Percentiles rank a stretch among this genome's conserved stretches.
These are phyloP conservation scores for Fusarium bactridioides DNA, from an alignment of 2,329 filamentous ascomycete species.

Conservation along the genomic window DNA sequence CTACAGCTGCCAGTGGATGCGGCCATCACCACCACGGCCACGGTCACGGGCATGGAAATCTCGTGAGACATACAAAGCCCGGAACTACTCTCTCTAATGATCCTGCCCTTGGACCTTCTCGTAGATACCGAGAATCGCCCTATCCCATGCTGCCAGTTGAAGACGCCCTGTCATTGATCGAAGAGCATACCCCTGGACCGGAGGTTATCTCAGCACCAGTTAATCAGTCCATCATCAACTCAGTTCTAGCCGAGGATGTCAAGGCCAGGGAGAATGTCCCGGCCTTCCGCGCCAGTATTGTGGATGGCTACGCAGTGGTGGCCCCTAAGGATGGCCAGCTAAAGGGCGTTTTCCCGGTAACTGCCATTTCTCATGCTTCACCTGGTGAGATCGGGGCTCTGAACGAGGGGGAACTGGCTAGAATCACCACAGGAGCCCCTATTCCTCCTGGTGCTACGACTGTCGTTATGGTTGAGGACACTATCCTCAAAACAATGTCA, in stretches of 20 bases:
- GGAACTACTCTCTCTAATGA: constrained; percentile 68
- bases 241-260: constrained; percentile 84
- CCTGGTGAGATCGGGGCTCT: constrained; percentile 72
- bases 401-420: constrained; percentile 77
- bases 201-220: constrained; percentile 66
- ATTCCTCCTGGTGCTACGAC: constrained; percentile 87
- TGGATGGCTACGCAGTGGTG: constrained; percentile 93
- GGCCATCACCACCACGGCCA: constrained; percentile 67
- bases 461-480: constrained; percentile 94
- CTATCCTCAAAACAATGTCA: constrained; percentile 75
- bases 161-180: constrained; percentile 78
- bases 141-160: constrained; percentile 91
- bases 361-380: constrained; percentile 85
- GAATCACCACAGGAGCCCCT: constrained; percentile 95
- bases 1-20: constrained; percentile 49
- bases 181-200: constrained; percentile 74
- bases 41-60: constrained; percentile 67
- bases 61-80: constrained; percentile 76
- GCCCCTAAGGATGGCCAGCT: constrained; percentile 68
- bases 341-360: constrained; percentile 85
- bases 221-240: constrained; percentile 72
- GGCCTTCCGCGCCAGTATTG: constrained; percentile 93
- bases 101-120: constrained; percentile 66
- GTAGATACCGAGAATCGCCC: constrained; percentile 83
- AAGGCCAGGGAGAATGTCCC: constrained; percentile 83